Evolutionary conservation across 176 grass and related monocot genomes (phyloP).

Genomic region (Tillandsia fasciculata): DNA sequence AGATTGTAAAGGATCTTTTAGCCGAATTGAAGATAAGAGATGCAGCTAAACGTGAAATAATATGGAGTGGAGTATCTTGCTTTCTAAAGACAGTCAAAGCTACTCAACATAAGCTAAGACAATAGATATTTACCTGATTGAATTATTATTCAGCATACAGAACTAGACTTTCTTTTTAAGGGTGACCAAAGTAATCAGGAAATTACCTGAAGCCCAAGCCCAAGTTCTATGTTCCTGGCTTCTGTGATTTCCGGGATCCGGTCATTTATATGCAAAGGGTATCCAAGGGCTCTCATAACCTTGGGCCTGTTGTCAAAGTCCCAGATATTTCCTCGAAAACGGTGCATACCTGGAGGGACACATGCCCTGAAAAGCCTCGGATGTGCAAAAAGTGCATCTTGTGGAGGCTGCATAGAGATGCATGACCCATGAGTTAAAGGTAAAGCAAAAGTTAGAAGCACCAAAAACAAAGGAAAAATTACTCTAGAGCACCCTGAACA

Average conservation of each 20-base stretch:
- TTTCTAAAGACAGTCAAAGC: too few species aligned
- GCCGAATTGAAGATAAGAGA: too few species aligned
- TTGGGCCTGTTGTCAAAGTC: conserved; percentile 82
- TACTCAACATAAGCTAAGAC: neutral
- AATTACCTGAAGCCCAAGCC: conserved; percentile 92
- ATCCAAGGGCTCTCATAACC: conserved; percentile 60
- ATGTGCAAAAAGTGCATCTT: conserved; percentile 91
- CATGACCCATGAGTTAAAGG: conserved; percentile 8
- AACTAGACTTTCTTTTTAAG: neutral
- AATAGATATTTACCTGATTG: neutral
- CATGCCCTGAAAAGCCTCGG: conserved; percentile 96
- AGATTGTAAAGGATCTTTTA: too few species aligned
- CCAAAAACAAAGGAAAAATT: conserved; percentile 6
- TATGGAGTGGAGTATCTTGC: too few species aligned
- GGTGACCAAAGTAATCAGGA: neutral
- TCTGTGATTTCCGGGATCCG: conserved; percentile 94
- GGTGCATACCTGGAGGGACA: conserved; percentile 97
- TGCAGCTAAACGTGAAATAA: too few species aligned
- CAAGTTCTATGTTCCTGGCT: conserved; percentile 97
- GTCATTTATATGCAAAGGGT: conserved; percentile 71
- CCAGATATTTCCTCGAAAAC: conserved; percentile 92
- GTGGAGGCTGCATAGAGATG: conserved; percentile 58
- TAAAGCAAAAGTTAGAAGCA: neutral
- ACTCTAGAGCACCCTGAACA: neutral
- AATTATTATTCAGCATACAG: neutral